Percentiles rank a stretch among this genome's conserved stretches.
Evolutionary conservation across 2,329 filamentous ascomycete genomes (phyloP).

Genomic region (Pyricularia grisea): DNA sequence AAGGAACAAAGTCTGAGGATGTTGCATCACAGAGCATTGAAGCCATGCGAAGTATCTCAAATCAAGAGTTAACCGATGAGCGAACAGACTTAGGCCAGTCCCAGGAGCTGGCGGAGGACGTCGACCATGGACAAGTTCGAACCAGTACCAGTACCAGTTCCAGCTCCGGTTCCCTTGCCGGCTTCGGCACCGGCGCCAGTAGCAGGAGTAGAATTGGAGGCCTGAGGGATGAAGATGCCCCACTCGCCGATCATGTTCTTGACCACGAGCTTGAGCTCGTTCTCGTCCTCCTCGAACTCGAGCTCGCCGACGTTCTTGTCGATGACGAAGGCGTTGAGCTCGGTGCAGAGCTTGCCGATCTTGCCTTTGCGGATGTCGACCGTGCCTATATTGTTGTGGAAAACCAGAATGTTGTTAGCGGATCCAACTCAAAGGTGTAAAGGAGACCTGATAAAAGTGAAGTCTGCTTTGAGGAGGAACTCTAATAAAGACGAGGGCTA

Average conservation of each 20-base stretch:
- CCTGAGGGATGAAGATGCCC: slow-evolving; percentile 21
- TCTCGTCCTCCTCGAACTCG: slow-evolving; percentile 31
- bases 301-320: slow-evolving; percentile 21
- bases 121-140: background rate
- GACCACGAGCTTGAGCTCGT: slow-evolving; percentile 23
- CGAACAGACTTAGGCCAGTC: background rate
- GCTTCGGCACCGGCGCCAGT: background rate
- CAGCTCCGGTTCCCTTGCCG: background rate
- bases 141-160: background rate
- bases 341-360: slow-evolving; percentile 24
- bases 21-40: background rate
- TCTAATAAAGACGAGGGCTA: background rate
- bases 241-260: slow-evolving; percentile 22
- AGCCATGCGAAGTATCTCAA: background rate
- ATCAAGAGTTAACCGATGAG: background rate
- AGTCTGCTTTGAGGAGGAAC: background rate
- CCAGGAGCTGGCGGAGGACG: background rate
- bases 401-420: background rate
- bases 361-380: slow-evolving; percentile 25
- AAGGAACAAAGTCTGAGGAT: background rate
- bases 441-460: background rate
- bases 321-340: slow-evolving; percentile 25
- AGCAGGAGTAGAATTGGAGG: slow-evolving; percentile 10
- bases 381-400: slow-evolving; percentile 12
- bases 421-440: background rate